A percentile compares a stretch with the other conserved stretches of the same genome.
These are phyloP conservation scores for Amanita jacksonii DNA, from an alignment of 768 basidiomycete species.

Conservation along the genomic window DNA sequence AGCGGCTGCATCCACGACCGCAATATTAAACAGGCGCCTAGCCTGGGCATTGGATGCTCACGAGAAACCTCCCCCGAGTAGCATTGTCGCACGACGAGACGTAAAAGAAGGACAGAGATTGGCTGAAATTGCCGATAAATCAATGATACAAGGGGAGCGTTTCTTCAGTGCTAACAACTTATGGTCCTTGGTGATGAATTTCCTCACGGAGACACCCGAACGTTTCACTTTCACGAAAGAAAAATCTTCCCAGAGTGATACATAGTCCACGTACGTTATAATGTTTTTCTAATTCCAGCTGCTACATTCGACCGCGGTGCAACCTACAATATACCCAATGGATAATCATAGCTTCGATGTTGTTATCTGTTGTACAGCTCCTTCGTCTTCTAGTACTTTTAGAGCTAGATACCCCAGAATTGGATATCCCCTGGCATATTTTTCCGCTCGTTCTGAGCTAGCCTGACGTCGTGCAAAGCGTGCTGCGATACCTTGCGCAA, in stretches of 20 bases:
- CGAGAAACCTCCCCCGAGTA: slow-evolving; percentile 85
- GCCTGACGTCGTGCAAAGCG: slow-evolving; percentile 80
- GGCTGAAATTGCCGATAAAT: slow-evolving; percentile 65
- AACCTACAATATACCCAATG: not conserved
- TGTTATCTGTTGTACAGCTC: slow-evolving; percentile 19
- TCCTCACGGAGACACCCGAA: slow-evolving; percentile 46
- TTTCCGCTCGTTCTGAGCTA: slow-evolving; percentile 68
- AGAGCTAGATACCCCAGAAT: slow-evolving; percentile 57
- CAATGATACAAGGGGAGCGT: slow-evolving; percentile 47
- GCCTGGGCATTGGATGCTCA: slow-evolving; percentile 75
- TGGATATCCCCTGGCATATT: slow-evolving; percentile 40
- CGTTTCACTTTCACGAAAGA: slow-evolving; percentile 20
- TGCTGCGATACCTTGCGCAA: slow-evolving; percentile 86
- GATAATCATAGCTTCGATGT: slow-evolving; percentile 23
- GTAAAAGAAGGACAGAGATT: slow-evolving; percentile 69
- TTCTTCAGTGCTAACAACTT: slow-evolving; percentile 59
- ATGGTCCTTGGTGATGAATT: slow-evolving; percentile 59
- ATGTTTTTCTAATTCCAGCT: too few species aligned
- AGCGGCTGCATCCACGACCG: not conserved
- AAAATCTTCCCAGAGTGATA: too few species aligned
- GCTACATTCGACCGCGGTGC: too few species aligned
- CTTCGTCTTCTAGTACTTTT: slow-evolving; percentile 46
- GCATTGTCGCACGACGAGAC: slow-evolving; percentile 84
- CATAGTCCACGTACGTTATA: too few species aligned
- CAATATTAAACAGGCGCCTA: slow-evolving; percentile 38